Conservation (phyloP, 176 grass and related monocot species). For the Avena insularis region DNA sequence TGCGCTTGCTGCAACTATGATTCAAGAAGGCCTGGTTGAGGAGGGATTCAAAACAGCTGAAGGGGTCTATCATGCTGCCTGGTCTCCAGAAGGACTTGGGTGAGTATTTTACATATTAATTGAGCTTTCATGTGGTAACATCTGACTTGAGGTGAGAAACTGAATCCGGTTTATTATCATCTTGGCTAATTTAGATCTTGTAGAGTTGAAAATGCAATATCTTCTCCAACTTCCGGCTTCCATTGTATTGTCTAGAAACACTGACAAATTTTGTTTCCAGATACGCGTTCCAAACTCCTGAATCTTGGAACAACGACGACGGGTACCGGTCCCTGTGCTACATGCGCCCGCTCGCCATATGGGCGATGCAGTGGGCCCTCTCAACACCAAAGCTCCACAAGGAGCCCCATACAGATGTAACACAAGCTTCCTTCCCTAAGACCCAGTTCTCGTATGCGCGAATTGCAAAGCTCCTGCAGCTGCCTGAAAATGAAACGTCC, state of each 20-base stretch:
- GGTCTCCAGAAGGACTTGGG: conserved; percentile 91
- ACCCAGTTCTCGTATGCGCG: conserved; percentile 60
- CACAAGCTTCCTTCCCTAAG: conserved; percentile 53
- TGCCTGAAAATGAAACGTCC: conserved; percentile 65
- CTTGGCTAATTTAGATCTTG: not conserved
- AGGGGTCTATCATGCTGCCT: conserved; percentile 89
- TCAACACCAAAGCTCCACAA: conserved; percentile 65
- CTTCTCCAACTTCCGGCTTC: not conserved
- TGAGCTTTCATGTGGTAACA: not conserved
- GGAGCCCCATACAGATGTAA: conserved; percentile 38
- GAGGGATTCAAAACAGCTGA: conserved; percentile 90
- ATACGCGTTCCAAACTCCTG: conserved; percentile 93
- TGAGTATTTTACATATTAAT: conserved; percentile 49
- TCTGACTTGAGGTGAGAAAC: not conserved
- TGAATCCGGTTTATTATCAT: conserved; percentile 7
- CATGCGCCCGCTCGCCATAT: conserved; percentile 92
- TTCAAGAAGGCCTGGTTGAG: conserved; percentile 91
- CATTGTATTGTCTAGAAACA: not conserved
- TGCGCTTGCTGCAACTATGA: conserved; percentile 85
- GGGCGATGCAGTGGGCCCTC: conserved; percentile 95
- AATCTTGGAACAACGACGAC: conserved; percentile 96
- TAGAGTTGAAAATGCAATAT: conserved; percentile 9
- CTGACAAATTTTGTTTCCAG: conserved; percentile 46
- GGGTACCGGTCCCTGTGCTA: conserved; percentile 88
- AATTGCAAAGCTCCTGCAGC: conserved; percentile 75